Evolutionary conservation across 768 basidiomycete genomes (phyloP), one percentile per base, ranked within the genome.

Genomic region (Tulasnella sp.): DNA sequence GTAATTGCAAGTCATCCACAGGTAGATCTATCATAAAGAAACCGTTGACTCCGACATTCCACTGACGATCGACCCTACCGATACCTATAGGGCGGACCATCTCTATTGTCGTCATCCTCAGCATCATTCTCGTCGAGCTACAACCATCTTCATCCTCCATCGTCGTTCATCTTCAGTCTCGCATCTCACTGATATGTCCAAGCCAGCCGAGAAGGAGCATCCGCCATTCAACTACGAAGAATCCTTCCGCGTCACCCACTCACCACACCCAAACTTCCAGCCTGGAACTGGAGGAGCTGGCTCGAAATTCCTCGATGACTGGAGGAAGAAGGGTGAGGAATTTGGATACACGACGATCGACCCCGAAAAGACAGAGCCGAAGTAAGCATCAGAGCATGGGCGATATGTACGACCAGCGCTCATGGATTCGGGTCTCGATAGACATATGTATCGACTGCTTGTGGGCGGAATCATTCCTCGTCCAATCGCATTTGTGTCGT

Each of bases 401-500:
- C 21, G n/a, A 10, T 9, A 29, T 48, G 29, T 4, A 2, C 15
- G 19, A 49, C 8, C 29, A 55, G 4, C 9, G 31, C 45, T 46
- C 15, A 58, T 19, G 21, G 19, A 2, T 2, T 34, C 9, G 17
- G 31, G 10, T 48, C 5, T 11, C 22, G 1, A 25, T 43, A 71
- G 72, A 46, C 64, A 68, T 58, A 65, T 72, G 55, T 82, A 84
- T 67, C 72, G 71, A 25, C 65, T 84, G 57, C 64, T 84, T 64
- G 80, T 77, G 9, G 80, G 78, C 53, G 78, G 77, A 8, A 75
- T 85, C 57, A 68, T 80, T 11, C 85, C 84, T 19, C 76, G 86
- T 41, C 84, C 84, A 11, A 78, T 86, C 52, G 84, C 81, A 1
- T 77, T 86, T 61, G 77, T 85, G 38, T 84, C 83, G 11, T 76